phyloP scores from a whole-genome alignment of 805 yeast species.

The Yarrowia sp. region DNA sequence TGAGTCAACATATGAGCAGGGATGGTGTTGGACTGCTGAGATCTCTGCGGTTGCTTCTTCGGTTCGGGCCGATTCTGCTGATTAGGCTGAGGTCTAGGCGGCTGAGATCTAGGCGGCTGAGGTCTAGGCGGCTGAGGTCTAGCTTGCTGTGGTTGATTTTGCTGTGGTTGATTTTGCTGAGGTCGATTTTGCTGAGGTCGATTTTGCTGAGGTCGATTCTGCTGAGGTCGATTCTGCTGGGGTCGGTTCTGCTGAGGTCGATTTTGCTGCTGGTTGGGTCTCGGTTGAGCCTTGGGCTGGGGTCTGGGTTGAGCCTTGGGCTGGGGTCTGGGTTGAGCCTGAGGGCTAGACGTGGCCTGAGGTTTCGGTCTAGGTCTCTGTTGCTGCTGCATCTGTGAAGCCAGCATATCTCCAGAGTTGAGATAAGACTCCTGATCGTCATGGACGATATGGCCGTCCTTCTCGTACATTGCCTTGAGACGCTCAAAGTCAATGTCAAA shows the following conservation, averaged over 20 bases:
- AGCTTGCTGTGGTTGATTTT: not conserved
- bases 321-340: not conserved
- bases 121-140: not conserved
- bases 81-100: not conserved
- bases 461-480: slow-evolving; percentile 2
- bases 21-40: slow-evolving; percentile 4
- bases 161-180: not conserved
- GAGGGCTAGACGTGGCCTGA: not conserved
- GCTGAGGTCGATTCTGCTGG: not conserved
- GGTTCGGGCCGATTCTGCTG: not conserved
- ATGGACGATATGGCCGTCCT: not conserved
- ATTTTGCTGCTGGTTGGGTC: not conserved
- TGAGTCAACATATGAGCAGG: slow-evolving; percentile 45
- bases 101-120: not conserved
- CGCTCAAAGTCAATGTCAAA: slow-evolving; percentile 4
- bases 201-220: not conserved
- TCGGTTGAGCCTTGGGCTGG: not conserved
- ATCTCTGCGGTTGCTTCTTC: not conserved
- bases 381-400: slow-evolving; percentile 3
- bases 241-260: not conserved
- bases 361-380: not conserved
- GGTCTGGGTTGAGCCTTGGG: not conserved
- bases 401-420: not conserved
- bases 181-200: not conserved
- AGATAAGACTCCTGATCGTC: not conserved